Percentiles rank a stretch among this genome's conserved stretches.
phyloP scores from a whole-genome alignment of 2,329 filamentous ascomycete species.

The Cordyceps pruinosa region DNA sequence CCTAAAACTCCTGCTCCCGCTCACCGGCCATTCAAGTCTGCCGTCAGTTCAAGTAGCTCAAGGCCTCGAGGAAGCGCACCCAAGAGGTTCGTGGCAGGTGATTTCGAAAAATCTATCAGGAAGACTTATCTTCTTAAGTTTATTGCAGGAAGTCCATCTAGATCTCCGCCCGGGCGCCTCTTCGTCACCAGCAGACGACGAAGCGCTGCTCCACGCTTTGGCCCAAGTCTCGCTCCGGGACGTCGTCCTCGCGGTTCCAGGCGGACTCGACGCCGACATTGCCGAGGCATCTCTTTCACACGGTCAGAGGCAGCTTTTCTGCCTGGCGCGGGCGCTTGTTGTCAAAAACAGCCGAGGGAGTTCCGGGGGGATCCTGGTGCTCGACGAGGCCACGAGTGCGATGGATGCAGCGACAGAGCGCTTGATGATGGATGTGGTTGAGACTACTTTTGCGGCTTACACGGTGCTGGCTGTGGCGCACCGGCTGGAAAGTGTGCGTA shows the following conservation, averaged over 20 bases:
- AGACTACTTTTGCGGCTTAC: neutral
- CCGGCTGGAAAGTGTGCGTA: slow-evolving; percentile 1
- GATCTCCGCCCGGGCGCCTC: too few species aligned
- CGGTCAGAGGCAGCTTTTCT: too few species aligned
- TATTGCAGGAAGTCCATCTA: too few species aligned
- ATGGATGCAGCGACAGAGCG: slow-evolving; percentile 10
- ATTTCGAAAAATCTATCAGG: neutral
- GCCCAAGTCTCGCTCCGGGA: too few species aligned
- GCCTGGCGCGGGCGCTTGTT: too few species aligned
- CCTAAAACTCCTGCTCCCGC: neutral
- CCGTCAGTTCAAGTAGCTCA: neutral
- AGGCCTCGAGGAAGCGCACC: neutral
- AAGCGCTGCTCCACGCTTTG: too few species aligned
- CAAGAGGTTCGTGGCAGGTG: neutral
- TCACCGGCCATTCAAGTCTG: neutral
- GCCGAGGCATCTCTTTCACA: too few species aligned
- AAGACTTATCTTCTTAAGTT: too few species aligned
- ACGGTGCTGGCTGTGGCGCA: slow-evolving; percentile 10
- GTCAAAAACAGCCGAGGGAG: too few species aligned
- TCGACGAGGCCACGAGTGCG: slow-evolving; percentile 11
- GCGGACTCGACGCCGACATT: too few species aligned
- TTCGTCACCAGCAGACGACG: too few species aligned
- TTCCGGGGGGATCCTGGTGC: slow-evolving; percentile 3
- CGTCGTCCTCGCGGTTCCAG: too few species aligned
- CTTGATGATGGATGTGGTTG: neutral